These are phyloP conservation scores for Leishmania arabica DNA, from an alignment of 208 protist genomes.

Conservation along the genomic window DNA sequence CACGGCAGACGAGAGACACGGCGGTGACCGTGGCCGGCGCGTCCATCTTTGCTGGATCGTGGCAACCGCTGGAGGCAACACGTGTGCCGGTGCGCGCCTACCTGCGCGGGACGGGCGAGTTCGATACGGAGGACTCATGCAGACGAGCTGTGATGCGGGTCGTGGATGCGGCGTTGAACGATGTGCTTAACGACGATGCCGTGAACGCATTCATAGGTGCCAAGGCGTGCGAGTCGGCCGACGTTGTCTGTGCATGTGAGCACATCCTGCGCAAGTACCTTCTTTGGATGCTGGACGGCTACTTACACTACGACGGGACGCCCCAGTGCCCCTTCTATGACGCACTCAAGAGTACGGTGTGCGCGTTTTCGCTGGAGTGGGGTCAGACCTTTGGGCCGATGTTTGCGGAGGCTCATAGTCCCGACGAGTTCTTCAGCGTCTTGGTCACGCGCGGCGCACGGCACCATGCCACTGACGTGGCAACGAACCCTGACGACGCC, in stretches of 20 bases:
- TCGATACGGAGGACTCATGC: constrained; percentile 21
- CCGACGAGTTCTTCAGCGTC: neutral
- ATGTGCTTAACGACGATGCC: constrained; percentile 11
- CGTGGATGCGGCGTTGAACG: constrained; percentile 13
- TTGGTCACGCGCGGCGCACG: neutral
- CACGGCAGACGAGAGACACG: constrained; percentile 13
- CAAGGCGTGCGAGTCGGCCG: constrained; percentile 10
- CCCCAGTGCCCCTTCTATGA: constrained; percentile 18
- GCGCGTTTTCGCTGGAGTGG: constrained; percentile 24
- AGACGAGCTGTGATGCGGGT: neutral
- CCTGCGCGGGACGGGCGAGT: constrained; percentile 15
- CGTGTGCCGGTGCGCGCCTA: constrained; percentile 26
- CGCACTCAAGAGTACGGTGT: constrained; percentile 25
- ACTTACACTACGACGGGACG: constrained; percentile 31
- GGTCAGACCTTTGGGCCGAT: neutral
- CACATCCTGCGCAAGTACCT: constrained; percentile 16
- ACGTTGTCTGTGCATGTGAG: constrained; percentile 6
- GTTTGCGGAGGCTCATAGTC: neutral
- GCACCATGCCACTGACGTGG: neutral
- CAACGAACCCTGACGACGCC: neutral
- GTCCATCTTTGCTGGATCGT: constrained; percentile 23
- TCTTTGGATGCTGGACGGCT: constrained; percentile 17
- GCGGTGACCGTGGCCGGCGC: constrained; percentile 23
- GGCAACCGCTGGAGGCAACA: constrained; percentile 28
- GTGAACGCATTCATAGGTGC: constrained; percentile 21